These are phyloP conservation scores for Pelargonium fulgidum DNA, from an alignment of 441 rosid genomes.

Conservation along the genomic window DNA sequence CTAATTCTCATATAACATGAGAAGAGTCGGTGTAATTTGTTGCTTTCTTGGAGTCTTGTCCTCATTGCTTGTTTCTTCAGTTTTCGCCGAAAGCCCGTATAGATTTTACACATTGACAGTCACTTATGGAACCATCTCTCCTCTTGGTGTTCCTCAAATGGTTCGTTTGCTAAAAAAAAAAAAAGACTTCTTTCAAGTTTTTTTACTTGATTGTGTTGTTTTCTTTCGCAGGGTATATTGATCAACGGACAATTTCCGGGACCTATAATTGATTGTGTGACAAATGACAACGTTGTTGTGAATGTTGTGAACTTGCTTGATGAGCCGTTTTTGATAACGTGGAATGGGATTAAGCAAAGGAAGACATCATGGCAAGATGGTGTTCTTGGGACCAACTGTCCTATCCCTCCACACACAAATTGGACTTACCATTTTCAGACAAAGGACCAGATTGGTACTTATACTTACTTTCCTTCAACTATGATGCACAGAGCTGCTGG, in stretches of 20 bases:
- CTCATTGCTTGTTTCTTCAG: no score
- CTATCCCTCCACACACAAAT: conserved; percentile 54
- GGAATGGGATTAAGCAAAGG: conserved; percentile 72
- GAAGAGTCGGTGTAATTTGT: no score
- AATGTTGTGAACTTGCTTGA: conserved; percentile 53
- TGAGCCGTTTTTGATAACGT: conserved; percentile 65
- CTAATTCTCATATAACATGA: no score
- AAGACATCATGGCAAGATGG: conserved; percentile 80
- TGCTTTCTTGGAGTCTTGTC: no score
- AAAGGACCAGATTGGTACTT: conserved; percentile 75
- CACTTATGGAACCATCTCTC: conserved; percentile 48
- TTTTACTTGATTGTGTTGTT: background rate
- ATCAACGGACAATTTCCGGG: conserved; percentile 77
- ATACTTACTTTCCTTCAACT: conserved; percentile 56
- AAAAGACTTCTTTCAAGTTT: background rate
- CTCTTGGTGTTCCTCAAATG: conserved; percentile 51
- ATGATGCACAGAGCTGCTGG: conserved; percentile 62
- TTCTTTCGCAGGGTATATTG: conserved; percentile 45
- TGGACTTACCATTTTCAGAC: conserved; percentile 71
- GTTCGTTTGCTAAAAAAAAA: conserved; percentile 20
- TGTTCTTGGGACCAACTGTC: conserved; percentile 75
- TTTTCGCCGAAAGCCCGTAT: conserved; percentile 36
- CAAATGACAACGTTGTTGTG: conserved; percentile 55
- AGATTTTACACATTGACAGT: conserved; percentile 49
- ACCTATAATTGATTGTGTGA: conserved; percentile 49